Conservation (phyloP, 768 basidiomycete genomes). For the Mycena rebaudengoi region DNA sequence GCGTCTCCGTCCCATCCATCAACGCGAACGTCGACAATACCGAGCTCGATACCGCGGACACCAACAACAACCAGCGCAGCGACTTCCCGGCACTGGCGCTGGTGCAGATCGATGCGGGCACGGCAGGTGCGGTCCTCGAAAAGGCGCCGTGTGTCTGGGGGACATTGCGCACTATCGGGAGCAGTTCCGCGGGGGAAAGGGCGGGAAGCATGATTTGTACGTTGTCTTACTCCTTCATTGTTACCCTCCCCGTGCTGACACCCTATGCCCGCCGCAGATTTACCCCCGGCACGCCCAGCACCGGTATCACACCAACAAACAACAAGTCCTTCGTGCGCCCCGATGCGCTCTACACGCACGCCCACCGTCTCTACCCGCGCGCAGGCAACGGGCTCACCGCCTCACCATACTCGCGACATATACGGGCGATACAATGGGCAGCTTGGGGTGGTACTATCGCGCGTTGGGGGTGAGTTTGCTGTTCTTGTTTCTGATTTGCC, state of each 20-base stretch:
- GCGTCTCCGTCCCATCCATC: conserved; percentile 44
- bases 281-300: conserved; percentile 46
- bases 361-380: conserved; percentile 78
- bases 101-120: conserved; percentile 65
- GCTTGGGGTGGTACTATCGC: no score
- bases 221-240: no score
- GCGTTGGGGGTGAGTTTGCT: background rate
- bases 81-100: conserved; percentile 46
- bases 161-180: conserved; percentile 96
- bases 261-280: conserved; percentile 62
- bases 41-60: conserved; percentile 13
- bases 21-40: conserved; percentile 49
- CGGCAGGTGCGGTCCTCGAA: conserved; percentile 70
- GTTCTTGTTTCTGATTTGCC: background rate
- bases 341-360: conserved; percentile 87
- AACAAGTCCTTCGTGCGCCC: conserved; percentile 68
- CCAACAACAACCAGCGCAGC: conserved; percentile 42
- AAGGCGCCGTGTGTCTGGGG: conserved; percentile 90
- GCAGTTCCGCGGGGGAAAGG: conserved; percentile 82
- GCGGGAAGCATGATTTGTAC: conserved; percentile 65
- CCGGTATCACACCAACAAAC: conserved; percentile 55
- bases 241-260: no score
- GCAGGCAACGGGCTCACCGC: conserved; percentile 99
- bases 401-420: conserved; percentile 70
- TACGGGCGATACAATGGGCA: no score